These are phyloP conservation scores for rapeseed (Brassica napus) DNA, from an alignment of 345 rosid genomes.

Conservation along the genomic window DNA sequence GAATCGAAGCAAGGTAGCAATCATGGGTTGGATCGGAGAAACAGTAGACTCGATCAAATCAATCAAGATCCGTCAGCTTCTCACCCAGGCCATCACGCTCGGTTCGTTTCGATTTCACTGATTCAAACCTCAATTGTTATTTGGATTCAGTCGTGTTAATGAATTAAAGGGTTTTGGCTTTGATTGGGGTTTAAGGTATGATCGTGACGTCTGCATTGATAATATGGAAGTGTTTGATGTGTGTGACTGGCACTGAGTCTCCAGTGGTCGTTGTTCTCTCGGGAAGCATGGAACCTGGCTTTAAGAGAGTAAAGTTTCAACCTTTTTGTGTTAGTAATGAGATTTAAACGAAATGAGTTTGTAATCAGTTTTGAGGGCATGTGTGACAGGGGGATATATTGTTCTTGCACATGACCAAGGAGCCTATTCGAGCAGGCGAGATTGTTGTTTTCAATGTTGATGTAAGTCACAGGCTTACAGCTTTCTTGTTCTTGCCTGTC, in stretches of 20 bases:
- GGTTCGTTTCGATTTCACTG: too few species aligned
- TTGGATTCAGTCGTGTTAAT: neutral
- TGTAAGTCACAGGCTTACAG: slow-evolving; percentile 68
- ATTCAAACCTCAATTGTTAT: too few species aligned
- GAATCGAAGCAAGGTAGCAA: slow-evolving; percentile 1
- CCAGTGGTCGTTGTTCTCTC: slow-evolving; percentile 99
- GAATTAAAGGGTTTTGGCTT: neutral
- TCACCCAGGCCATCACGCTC: slow-evolving; percentile 75
- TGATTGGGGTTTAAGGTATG: slow-evolving; percentile 59
- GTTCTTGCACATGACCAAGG: slow-evolving; percentile 90
- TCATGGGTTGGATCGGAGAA: slow-evolving; percentile 83
- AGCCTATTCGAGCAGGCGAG: slow-evolving; percentile 94
- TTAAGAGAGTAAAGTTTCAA: slow-evolving; percentile 69
- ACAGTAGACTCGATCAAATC: slow-evolving; percentile 76
- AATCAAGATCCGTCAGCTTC: slow-evolving; percentile 85
- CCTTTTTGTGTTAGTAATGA: neutral
- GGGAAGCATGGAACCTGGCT: slow-evolving; percentile 99
- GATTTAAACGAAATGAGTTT: neutral
- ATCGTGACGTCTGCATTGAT: slow-evolving; percentile 93
- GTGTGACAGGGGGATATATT: slow-evolving; percentile 84
- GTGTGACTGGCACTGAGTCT: slow-evolving; percentile 96
- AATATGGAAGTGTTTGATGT: slow-evolving; percentile 96
- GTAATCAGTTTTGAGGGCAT: neutral
- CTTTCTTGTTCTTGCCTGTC: too few species aligned
- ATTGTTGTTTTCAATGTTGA: slow-evolving; percentile 94